phyloP scores from a whole-genome alignment of 768 basidiomycete species.

The Rubroboletus satanas region DNA sequence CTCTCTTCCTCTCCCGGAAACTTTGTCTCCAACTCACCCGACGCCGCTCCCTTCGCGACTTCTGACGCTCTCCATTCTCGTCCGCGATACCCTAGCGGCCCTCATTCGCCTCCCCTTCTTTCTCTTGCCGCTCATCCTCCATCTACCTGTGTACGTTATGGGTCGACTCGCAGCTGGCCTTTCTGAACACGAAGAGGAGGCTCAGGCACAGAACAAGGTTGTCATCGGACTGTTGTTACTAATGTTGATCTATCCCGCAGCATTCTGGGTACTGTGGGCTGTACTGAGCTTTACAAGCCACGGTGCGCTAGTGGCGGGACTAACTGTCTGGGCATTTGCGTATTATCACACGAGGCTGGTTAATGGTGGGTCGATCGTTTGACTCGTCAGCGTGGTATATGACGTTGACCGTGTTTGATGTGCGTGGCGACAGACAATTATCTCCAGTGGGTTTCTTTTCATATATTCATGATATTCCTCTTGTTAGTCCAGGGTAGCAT shows the following conservation, averaged over 20 bases:
- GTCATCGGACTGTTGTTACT: conserved; percentile 78
- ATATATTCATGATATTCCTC: neutral
- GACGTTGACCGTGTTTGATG: conserved; percentile 16
- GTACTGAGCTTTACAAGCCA: conserved; percentile 69
- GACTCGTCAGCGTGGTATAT: conserved; percentile 18
- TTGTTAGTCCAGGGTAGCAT: conserved; percentile 10
- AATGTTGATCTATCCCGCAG: conserved; percentile 71
- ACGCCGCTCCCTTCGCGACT: conserved; percentile 77
- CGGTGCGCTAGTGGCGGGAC: conserved; percentile 69
- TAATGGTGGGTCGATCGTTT: conserved; percentile 56
- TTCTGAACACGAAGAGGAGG: conserved; percentile 85
- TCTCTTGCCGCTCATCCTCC: conserved; percentile 77
- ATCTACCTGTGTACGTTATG: conserved; percentile 83
- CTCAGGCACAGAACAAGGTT: conserved; percentile 96
- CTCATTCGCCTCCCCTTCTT: conserved; percentile 85
- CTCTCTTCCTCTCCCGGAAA: conserved; percentile 77
- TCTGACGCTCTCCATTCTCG: conserved; percentile 69
- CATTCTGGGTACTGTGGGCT: conserved; percentile 86
- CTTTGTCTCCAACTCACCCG: conserved; percentile 74
- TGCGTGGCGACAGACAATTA: conserved; percentile 57
- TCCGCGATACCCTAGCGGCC: conserved; percentile 71
- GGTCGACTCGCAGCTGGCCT: conserved; percentile 70
- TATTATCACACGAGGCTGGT: conserved; percentile 84
- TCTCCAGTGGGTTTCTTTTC: conserved; percentile 53
- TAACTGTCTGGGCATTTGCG: conserved; percentile 71